These are phyloP conservation scores for Colletotrichum simmondsii DNA, from an alignment of 2,329 filamentous ascomycete species.

Conservation along the genomic window DNA sequence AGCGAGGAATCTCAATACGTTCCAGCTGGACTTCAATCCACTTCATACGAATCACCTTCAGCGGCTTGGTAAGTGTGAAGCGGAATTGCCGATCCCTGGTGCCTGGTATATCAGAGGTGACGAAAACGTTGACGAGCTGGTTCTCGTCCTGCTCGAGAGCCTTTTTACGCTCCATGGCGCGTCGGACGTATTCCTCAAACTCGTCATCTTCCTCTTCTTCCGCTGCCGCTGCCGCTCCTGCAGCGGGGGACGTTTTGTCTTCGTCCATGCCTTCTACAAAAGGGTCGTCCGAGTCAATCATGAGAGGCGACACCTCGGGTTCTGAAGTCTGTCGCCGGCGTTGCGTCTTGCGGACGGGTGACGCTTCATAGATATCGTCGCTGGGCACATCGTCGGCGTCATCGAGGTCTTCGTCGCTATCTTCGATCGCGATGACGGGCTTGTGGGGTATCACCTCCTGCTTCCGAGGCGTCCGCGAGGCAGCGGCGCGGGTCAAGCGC, in stretches of 20 bases:
- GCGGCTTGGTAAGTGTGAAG: conserved; percentile 73
- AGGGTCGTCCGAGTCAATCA: conserved; percentile 40
- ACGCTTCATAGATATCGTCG: conserved; percentile 31
- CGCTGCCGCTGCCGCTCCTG: neutral
- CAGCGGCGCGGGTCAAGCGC: conserved; percentile 16
- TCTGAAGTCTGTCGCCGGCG: conserved; percentile 6
- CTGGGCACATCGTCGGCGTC: conserved; percentile 23
- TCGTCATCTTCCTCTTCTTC: conserved; percentile 51
- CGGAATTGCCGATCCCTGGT: conserved; percentile 68
- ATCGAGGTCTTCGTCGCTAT: conserved; percentile 35
- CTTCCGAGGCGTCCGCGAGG: conserved; percentile 30
- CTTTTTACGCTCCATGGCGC: conserved; percentile 49
- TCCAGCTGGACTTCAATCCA: conserved; percentile 75
- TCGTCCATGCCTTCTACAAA: conserved; percentile 18
- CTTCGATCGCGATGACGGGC: conserved; percentile 37
- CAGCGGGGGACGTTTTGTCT: conserved; percentile 19
- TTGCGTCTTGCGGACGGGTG: conserved; percentile 25
- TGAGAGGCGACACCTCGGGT: conserved; percentile 31
- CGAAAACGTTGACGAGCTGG: conserved; percentile 44
- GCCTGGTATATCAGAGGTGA: conserved; percentile 73
- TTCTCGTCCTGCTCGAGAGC: conserved; percentile 12
- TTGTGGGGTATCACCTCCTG: conserved; percentile 22
- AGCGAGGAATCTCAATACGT: conserved; percentile 45
- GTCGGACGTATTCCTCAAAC: conserved; percentile 57
- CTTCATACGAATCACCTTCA: conserved; percentile 73